Evolutionary conservation across 1,139 yeast species (phyloP).

Genomic region (Diutina pseudorugosa): DNA sequence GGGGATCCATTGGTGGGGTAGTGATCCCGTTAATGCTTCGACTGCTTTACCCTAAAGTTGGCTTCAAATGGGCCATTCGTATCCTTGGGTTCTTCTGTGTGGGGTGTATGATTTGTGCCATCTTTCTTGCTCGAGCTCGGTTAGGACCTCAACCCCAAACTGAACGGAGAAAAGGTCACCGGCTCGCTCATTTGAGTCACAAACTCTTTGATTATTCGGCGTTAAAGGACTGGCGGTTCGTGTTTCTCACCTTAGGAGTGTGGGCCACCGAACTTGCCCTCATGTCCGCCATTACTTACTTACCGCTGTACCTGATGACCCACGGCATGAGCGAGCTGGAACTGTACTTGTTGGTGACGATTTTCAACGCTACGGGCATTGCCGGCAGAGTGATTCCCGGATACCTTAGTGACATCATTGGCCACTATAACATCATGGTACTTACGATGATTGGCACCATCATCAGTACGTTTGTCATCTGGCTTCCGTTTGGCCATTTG

Average conservation of each 20-base stretch:
- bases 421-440: conserved; percentile 28
- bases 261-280: conserved; percentile 8
- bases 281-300: conserved; percentile 25
- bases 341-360: conserved; percentile 31
- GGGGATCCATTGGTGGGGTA: conserved; percentile 21
- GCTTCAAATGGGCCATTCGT: conserved; percentile 20
- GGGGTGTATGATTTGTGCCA: background rate
- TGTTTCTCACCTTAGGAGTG: conserved; percentile 7
- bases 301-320: conserved; percentile 37
- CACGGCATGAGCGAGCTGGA: conserved; percentile 25
- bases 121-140: background rate
- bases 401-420: conserved; percentile 23
- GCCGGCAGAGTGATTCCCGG: conserved; percentile 29
- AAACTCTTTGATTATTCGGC: conserved; percentile 3
- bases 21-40: conserved; percentile 15
- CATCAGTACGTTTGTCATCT: conserved; percentile 21
- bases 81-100: conserved; percentile 12
- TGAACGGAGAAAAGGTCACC: background rate
- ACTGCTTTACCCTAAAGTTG: conserved; percentile 14
- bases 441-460: conserved; percentile 20
- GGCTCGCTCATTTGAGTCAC: background rate
- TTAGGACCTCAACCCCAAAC: background rate
- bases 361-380: conserved; percentile 29
- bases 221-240: conserved; percentile 6
- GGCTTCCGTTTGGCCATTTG: conserved; percentile 28